These are phyloP conservation scores for Ceratobasidium sp. DNA, from an alignment of 1,284 basidiomycete species.

Conservation along the genomic window DNA sequence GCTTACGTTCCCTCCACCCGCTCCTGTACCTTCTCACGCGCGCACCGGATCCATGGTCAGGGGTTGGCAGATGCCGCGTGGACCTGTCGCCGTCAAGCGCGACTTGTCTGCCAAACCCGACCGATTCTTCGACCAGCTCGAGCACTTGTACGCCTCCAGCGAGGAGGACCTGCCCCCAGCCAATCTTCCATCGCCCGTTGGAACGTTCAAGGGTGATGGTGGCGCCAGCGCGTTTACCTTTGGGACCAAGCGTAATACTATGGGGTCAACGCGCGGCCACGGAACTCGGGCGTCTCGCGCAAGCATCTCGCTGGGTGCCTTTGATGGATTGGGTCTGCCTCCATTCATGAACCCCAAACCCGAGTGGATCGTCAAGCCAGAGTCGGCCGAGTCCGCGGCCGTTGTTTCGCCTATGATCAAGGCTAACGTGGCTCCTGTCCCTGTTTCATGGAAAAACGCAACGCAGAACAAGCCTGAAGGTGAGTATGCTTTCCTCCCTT, in stretches of 20 bases:
- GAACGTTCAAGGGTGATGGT: slow-evolving; percentile 34
- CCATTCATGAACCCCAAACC: slow-evolving; percentile 36
- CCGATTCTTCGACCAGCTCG: slow-evolving; percentile 33
- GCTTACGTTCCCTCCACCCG: slow-evolving; percentile 14
- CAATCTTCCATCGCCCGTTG: slow-evolving; percentile 17
- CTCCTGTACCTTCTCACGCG: slow-evolving; percentile 1
- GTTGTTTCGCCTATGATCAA: not conserved
- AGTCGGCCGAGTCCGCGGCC: not conserved
- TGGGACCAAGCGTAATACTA: slow-evolving; percentile 17
- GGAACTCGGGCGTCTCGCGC: slow-evolving; percentile 27
- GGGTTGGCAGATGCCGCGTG: slow-evolving; percentile 35
- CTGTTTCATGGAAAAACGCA: not conserved
- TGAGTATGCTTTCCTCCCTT: not conserved
- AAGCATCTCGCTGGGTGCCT: slow-evolving; percentile 33
- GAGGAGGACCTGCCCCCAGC: slow-evolving; percentile 6
- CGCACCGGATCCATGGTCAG: slow-evolving; percentile 33
- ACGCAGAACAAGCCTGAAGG: slow-evolving; percentile 6
- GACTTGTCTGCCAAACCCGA: slow-evolving; percentile 12
- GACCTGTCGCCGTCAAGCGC: slow-evolving; percentile 4
- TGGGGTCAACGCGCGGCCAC: slow-evolving; percentile 6
- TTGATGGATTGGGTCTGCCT: slow-evolving; percentile 21
- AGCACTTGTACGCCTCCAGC: slow-evolving; percentile 28
- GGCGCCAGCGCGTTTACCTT: slow-evolving; percentile 31
- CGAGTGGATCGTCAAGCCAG: slow-evolving; percentile 33
- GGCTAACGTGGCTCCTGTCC: not conserved